Percentiles rank a stretch among this genome's conserved stretches.
Evolutionary conservation across 2,329 filamentous ascomycete species (phyloP).

Genomic region (Trichophyton verrucosum): DNA sequence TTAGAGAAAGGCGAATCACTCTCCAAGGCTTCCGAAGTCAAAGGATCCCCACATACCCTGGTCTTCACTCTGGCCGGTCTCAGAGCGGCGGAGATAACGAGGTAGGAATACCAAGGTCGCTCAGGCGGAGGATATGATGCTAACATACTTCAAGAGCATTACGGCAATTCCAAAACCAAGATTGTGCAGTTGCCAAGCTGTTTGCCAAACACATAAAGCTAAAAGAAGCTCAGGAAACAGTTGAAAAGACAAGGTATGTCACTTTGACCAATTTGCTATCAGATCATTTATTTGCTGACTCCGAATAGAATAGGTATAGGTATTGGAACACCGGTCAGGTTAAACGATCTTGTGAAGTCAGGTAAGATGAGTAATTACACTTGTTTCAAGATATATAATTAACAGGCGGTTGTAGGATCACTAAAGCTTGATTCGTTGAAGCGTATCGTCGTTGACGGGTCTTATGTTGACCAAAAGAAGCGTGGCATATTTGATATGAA

Average conservation of each 20-base stretch:
- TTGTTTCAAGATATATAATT: neutral
- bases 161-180: slow-evolving; percentile 66
- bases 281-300: neutral
- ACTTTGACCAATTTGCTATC: slow-evolving; percentile 7
- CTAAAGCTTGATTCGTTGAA: slow-evolving; percentile 60
- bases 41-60: slow-evolving; percentile 70
- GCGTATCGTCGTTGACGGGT: slow-evolving; percentile 77
- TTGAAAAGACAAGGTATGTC: slow-evolving; percentile 47
- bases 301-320: slow-evolving; percentile 62
- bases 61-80: slow-evolving; percentile 77
- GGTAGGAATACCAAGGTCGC: slow-evolving; percentile 35
- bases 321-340: slow-evolving; percentile 74
- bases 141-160: slow-evolving; percentile 42
- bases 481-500: slow-evolving; percentile 89
- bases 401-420: slow-evolving; percentile 40
- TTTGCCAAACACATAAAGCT: slow-evolving; percentile 99
- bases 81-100: slow-evolving; percentile 70
- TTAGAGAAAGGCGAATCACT: slow-evolving; percentile 48
- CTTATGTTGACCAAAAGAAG: slow-evolving; percentile 90
- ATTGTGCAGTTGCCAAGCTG: slow-evolving; percentile 70
- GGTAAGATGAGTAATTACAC: slow-evolving; percentile 40
- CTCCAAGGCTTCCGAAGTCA: slow-evolving; percentile 52
- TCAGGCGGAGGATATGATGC: slow-evolving; percentile 8
- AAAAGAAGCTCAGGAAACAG: slow-evolving; percentile 66
- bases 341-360: slow-evolving; percentile 71